These are phyloP conservation scores for Fistulina hepatica DNA, from an alignment of 1,284 basidiomycete genomes.

Conservation along the genomic window DNA sequence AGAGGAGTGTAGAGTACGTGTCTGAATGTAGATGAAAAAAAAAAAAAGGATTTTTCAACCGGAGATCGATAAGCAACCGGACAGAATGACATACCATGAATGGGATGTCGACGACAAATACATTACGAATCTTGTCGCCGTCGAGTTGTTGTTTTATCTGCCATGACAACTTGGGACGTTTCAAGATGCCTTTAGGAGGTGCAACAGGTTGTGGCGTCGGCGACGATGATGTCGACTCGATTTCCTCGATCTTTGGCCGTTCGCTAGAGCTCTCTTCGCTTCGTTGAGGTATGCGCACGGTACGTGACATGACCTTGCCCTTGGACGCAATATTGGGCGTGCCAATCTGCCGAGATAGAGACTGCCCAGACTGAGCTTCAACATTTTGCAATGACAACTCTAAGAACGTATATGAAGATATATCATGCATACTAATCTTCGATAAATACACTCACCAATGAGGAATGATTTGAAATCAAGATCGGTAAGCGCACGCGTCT, in stretches of 20 bases:
- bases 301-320: slow-evolving; percentile 47
- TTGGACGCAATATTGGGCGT: slow-evolving; percentile 64
- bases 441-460: slow-evolving; percentile 35
- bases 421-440: slow-evolving; percentile 4
- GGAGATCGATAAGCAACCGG: slow-evolving; percentile 38
- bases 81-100: slow-evolving; percentile 16
- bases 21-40: slow-evolving; percentile 25
- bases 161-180: no score
- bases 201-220: slow-evolving; percentile 6
- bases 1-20: slow-evolving; percentile 29
- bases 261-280: slow-evolving; percentile 2
- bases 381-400: slow-evolving; percentile 59
- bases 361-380: slow-evolving; percentile 41
- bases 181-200: slow-evolving; percentile 31
- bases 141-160: slow-evolving; percentile 10
- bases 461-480: slow-evolving; percentile 57
- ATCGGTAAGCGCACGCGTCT: slow-evolving; percentile 45
- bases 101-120: background rate
- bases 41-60: slow-evolving; percentile 7
- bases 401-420: slow-evolving; percentile 18
- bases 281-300: slow-evolving; percentile 35
- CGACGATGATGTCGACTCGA: slow-evolving; percentile 15
- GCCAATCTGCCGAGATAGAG: slow-evolving; percentile 48
- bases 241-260: slow-evolving; percentile 39
- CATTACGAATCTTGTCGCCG: slow-evolving; percentile 2